Conservation (phyloP, 2,329 filamentous ascomycete genomes). For the Diplodia corticola region DNA sequence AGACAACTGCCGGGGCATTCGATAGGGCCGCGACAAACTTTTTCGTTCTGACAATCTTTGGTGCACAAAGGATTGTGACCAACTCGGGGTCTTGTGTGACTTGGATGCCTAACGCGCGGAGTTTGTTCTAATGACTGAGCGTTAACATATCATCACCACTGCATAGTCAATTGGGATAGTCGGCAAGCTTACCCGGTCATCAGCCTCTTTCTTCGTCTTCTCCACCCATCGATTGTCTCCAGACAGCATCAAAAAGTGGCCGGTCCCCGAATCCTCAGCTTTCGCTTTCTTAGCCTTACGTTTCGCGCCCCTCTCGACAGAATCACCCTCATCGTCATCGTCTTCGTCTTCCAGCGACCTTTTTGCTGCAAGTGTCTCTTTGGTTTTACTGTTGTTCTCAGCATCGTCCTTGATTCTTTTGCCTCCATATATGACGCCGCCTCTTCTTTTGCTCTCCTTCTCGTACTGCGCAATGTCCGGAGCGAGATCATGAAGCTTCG, state of each 20-base stretch:
- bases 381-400: constrained; percentile 37
- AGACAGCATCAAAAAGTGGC: constrained; percentile 77
- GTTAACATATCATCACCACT: neutral
- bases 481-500: constrained; percentile 72
- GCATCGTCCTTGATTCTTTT: constrained; percentile 42
- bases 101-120: constrained; percentile 80
- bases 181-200: constrained; percentile 67
- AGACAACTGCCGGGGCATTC: constrained; percentile 74
- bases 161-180: neutral
- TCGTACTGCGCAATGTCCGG: constrained; percentile 88
- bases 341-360: constrained; percentile 46
- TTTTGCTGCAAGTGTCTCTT: constrained; percentile 46
- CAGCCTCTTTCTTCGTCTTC: constrained; percentile 70
- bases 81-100: constrained; percentile 73
- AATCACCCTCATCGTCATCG: constrained; percentile 39
- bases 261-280: constrained; percentile 57
- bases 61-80: constrained; percentile 86
- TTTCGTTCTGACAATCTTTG: constrained; percentile 80
- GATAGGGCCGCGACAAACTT: constrained; percentile 92
- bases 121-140: constrained; percentile 60
- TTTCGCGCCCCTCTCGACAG: constrained; percentile 56
- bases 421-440: constrained; percentile 61
- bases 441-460: constrained; percentile 84
- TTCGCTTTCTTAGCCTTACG: constrained; percentile 60
- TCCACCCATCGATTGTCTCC: constrained; percentile 81